A percentile compares a stretch with the other conserved stretches of the same genome.
These are phyloP conservation scores for Candida coquimbonensis DNA, from an alignment of 805 yeast genomes.

Conservation along the genomic window DNA sequence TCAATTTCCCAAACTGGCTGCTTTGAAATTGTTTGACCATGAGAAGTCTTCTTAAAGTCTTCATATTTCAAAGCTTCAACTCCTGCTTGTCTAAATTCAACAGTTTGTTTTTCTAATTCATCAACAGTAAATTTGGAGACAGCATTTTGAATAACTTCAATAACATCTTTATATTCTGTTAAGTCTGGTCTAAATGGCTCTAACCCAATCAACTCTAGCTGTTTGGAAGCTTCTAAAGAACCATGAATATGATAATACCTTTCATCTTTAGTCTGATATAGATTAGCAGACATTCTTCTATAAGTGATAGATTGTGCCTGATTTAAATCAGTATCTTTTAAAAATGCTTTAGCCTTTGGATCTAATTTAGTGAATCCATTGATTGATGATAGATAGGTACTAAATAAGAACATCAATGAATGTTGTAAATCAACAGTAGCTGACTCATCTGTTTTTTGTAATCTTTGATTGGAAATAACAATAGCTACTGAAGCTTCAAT, in stretches of 20 bases:
- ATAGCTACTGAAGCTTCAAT: constrained; percentile 1
- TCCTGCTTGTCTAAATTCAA: constrained; percentile 3
- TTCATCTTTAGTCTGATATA: constrained; percentile 3
- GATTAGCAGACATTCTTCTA: constrained; percentile 8
- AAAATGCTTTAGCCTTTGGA: constrained; percentile 1
- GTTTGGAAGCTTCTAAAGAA: constrained; percentile 6
- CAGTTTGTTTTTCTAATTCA: constrained; percentile 2
- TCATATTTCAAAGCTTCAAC: constrained; percentile 5
- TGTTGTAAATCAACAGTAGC: constrained; percentile 4
- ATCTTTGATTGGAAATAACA: constrained; percentile 3
- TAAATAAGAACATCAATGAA: constrained; percentile 4
- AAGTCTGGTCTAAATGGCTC: constrained; percentile 1
- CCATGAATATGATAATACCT: constrained; percentile 6
- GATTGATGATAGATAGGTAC: constrained; percentile 4
- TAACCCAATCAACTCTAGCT: constrained; percentile 3
- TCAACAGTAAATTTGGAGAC: constrained; percentile 3
- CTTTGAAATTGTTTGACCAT: neutral
- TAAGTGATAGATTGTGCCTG: constrained; percentile 5
- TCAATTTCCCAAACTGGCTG: constrained; percentile 2
- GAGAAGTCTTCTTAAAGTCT: constrained; percentile 1
- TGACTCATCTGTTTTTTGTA: neutral
- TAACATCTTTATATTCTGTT: constrained; percentile 2
- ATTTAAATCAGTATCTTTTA: constrained; percentile 5
- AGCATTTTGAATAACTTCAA: constrained; percentile 1
- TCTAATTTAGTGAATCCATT: constrained; percentile 4